Base-by-base conservation (phyloP, 306 rosid genomes). In the Ormosia emarginata region DNA sequence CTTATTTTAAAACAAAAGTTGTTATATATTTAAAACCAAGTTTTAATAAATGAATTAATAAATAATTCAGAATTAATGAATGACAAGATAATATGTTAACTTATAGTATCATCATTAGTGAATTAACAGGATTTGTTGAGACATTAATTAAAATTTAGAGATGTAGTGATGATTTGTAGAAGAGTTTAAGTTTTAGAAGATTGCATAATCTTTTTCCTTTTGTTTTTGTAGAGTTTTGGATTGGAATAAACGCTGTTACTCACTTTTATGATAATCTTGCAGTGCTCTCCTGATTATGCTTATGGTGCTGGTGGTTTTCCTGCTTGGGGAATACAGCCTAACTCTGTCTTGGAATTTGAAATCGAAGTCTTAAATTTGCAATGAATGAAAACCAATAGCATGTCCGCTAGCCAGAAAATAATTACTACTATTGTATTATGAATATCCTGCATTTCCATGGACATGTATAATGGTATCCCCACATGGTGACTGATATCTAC, bases 261-360 rank as follows among this genome's bases (percentile, higher is more conserved):
- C 65, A 78, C 55, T 8, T 73, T 58, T 65, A 62, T 79, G 69
- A 46, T 86, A 46, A 32, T 80, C 84, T 79, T 79, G 84, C 98
- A 93, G 97, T 95, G 99, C 94, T 89, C 99, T 39, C 99, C 99
- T 7, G 99, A 95, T 79, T 95, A 95, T 87, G 99, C 91, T 14
- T 93, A 95, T 82, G 99, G 99, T 58, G 12, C 98, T n/a, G 47
- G 82, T 49, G 99, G 97, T 49, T 95, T 93, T 86, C 87, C 95
- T 71, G 91, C 95, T 8, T 93, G 99, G 98, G 99, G 98, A 41
- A 95, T 95, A 55, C 90, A 85, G 66, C 97, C 99, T 14, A 91
- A 95, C 85, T 90, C 99, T 34, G 83, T 73, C 65, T 74, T 95
- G 88, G 91, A 89, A 10, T 95, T 93, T 63, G 99, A 95, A 86